Percentiles rank a stretch among this genome's conserved stretches.
phyloP scores from a whole-genome alignment of 148 eudicot genomes.

The Rheum nobile region DNA sequence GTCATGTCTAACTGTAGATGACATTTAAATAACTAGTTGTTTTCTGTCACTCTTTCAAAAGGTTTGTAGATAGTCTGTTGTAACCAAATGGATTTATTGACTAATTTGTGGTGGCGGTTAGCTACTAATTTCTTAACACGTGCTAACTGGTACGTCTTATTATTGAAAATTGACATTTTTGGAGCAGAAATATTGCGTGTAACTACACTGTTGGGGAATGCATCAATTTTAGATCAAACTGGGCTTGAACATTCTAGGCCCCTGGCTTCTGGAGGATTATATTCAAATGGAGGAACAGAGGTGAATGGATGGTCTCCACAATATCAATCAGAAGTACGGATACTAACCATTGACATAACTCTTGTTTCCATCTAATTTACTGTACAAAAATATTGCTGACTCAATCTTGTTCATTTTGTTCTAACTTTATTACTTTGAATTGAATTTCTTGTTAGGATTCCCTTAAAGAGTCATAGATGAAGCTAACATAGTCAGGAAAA shows the following conservation, averaged over 20 bases:
- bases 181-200: slow-evolving; percentile 98
- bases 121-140: slow-evolving; percentile 47
- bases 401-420: slow-evolving; percentile 24
- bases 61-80: not conserved
- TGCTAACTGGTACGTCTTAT: slow-evolving; percentile 95
- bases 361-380: slow-evolving; percentile 64
- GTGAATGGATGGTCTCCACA: slow-evolving; percentile 97
- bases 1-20: not conserved
- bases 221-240: slow-evolving; percentile 95
- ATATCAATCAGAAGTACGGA: slow-evolving; percentile 98
- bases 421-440: slow-evolving; percentile 39
- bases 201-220: slow-evolving; percentile 97
- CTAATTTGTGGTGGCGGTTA: slow-evolving; percentile 60
- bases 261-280: slow-evolving; percentile 95
- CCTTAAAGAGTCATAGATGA: slow-evolving; percentile 17
- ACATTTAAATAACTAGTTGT: not conserved
- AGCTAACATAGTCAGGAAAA: slow-evolving; percentile 45
- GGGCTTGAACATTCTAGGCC: slow-evolving; percentile 98
- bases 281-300: slow-evolving; percentile 87
- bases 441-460: slow-evolving; percentile 25
- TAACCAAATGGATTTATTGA: slow-evolving; percentile 27
- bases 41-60: not conserved
- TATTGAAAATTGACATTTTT: slow-evolving; percentile 86
- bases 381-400: slow-evolving; percentile 46
- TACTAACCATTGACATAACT: slow-evolving; percentile 96